phyloP scores from a whole-genome alignment of 768 basidiomycete genomes.

The Hericium alpestre region DNA sequence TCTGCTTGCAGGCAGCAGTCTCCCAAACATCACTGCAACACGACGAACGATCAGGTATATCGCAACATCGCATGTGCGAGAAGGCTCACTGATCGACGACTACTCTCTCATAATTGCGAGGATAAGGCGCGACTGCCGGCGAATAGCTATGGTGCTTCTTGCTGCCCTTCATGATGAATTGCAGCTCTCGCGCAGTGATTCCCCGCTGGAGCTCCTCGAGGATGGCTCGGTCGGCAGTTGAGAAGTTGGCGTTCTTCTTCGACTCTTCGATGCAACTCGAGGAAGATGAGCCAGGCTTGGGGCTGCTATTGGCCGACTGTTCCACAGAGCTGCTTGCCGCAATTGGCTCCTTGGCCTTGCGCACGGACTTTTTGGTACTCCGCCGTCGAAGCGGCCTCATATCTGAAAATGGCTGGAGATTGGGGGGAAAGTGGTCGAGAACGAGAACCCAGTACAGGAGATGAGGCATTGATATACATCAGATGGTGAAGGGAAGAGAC shows the following conservation, averaged over 20 bases:
- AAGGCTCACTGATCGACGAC: slow-evolving; percentile 56
- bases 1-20: slow-evolving; percentile 39
- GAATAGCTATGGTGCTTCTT: slow-evolving; percentile 49
- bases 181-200: slow-evolving; percentile 41
- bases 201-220: slow-evolving; percentile 44
- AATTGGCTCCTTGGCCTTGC: slow-evolving; percentile 2
- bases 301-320: not conserved
- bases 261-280: not conserved
- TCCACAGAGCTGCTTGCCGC: not conserved
- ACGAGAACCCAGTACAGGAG: not conserved
- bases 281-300: not conserved
- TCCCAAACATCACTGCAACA: slow-evolving; percentile 60
- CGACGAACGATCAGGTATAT: slow-evolving; percentile 3
- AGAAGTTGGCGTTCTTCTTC: slow-evolving; percentile 29
- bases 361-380: slow-evolving; percentile 4
- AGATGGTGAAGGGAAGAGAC: not conserved
- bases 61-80: not conserved
- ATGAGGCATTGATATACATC: not conserved
- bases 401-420: slow-evolving; percentile 10
- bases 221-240: slow-evolving; percentile 52
- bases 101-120: slow-evolving; percentile 51
- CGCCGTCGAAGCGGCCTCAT: slow-evolving; percentile 8
- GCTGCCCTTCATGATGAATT: slow-evolving; percentile 40
- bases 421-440: not conserved
- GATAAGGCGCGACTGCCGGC: slow-evolving; percentile 51